phyloP scores from a whole-genome alignment of 1,284 basidiomycete genomes.

The Ceratobasidium sp. region DNA sequence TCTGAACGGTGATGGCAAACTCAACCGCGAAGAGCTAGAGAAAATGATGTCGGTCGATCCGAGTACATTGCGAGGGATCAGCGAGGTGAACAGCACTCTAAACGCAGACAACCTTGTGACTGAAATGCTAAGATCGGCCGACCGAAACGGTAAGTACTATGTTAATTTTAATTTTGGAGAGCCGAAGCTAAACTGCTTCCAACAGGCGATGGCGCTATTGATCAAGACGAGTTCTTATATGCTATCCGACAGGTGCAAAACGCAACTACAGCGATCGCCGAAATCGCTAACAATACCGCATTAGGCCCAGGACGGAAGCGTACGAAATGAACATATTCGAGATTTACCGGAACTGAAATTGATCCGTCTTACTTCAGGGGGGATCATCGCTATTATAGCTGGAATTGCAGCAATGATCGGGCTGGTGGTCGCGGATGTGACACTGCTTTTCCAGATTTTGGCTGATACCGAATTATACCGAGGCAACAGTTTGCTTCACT shows the following conservation, averaged over 20 bases:
- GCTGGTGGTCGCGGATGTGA: constrained; percentile 15
- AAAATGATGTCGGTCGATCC: constrained; percentile 21
- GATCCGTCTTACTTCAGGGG: too few relatives aligned
- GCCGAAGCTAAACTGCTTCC: not conserved
- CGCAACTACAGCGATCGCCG: not conserved
- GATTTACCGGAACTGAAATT: constrained; percentile 3
- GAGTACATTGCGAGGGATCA: not conserved
- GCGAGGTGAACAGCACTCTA: constrained; percentile 6
- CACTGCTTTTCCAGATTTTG: constrained; percentile 15
- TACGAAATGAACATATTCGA: too few relatives aligned
- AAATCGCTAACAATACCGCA: not conserved
- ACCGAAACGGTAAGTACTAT: not conserved
- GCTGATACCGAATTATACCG: constrained; percentile 6
- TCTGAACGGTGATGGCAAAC: constrained; percentile 22
- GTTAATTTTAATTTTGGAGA: not conserved
- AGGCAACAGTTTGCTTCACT: constrained; percentile 16
- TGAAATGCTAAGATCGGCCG: constrained; percentile 11
- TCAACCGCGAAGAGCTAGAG: constrained; percentile 17
- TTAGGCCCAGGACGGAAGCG: too few relatives aligned
- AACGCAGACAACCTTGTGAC: constrained; percentile 3
- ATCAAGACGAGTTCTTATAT: constrained; percentile 25
- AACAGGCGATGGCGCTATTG: constrained; percentile 14
- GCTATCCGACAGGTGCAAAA: constrained; percentile 32
- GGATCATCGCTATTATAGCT: not conserved
- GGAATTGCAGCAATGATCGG: constrained; percentile 2